A percentile compares a stretch with the other conserved stretches of the same genome.
Conservation (phyloP, 305 asterid species). For the Ajuga reptans region DNA sequence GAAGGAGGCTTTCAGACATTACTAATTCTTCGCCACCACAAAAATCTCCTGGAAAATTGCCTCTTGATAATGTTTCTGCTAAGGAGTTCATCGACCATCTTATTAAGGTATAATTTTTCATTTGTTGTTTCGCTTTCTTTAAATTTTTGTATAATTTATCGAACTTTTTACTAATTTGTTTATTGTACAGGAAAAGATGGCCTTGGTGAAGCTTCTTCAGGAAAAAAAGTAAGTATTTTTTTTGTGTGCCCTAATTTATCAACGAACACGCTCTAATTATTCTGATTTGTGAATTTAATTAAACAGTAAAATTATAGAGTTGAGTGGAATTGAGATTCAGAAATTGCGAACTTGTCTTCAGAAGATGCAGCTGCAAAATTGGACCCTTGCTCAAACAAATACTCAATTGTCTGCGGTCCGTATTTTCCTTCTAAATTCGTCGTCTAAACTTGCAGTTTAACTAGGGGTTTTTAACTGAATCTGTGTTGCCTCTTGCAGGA, state of each 20-base stretch:
- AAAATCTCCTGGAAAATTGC: slow-evolving; percentile 39
- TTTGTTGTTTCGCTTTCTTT: too few species aligned
- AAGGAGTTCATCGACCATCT: slow-evolving; percentile 50
- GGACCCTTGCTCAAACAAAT: slow-evolving; percentile 80
- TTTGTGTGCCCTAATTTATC: not conserved
- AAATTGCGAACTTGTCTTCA: slow-evolving; percentile 51
- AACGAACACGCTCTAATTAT: not conserved
- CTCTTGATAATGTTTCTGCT: slow-evolving; percentile 33
- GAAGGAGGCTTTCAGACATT: slow-evolving; percentile 67
- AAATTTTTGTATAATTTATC: not conserved
- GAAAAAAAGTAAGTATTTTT: slow-evolving; percentile 49
- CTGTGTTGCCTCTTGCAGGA: slow-evolving; percentile 45
- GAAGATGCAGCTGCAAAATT: slow-evolving; percentile 76
- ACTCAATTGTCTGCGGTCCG: slow-evolving; percentile 64
- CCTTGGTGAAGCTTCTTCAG: slow-evolving; percentile 61
- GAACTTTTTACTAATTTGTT: not conserved
- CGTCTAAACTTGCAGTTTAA: not conserved
- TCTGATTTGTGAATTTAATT: not conserved
- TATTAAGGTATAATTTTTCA: slow-evolving; percentile 38
- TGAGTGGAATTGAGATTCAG: slow-evolving; percentile 68
- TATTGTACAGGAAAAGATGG: slow-evolving; percentile 64
- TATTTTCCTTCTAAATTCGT: not conserved
- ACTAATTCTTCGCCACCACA: slow-evolving; percentile 60
- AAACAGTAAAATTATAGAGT: slow-evolving; percentile 68
- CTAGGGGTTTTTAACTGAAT: not conserved